These are phyloP conservation scores for Symbiodinium pilosum DNA, from an alignment of 73 alveolate genomes.

Conservation along the genomic window DNA sequence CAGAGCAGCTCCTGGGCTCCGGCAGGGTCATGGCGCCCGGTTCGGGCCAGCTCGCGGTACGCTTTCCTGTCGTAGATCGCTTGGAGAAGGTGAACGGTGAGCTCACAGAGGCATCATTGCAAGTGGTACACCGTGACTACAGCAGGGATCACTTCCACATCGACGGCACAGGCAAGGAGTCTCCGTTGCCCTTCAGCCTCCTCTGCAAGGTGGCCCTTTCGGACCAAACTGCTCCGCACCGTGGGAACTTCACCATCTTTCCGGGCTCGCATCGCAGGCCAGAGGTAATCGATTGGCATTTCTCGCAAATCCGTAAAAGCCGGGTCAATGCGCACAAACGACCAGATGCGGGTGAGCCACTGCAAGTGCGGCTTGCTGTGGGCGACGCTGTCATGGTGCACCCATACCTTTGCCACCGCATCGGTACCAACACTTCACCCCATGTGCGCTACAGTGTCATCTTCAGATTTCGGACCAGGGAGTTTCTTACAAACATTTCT, in stretches of 20 bases:
- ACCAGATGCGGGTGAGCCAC: neutral
- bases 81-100: neutral
- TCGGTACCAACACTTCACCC: neutral
- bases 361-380: neutral
- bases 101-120: neutral
- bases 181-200: neutral
- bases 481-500: neutral
- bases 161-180: neutral
- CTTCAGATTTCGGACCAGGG: neutral
- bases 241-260: neutral
- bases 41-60: neutral
- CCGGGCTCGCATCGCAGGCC: neutral
- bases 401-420: neutral
- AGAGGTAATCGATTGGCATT: neutral
- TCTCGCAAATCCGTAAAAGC: neutral
- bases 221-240: neutral
- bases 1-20: neutral
- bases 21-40: neutral
- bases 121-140: neutral
- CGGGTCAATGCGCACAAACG: neutral
- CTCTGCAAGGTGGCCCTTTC: neutral
- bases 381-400: neutral
- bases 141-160: neutral
- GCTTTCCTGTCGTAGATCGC: neutral
- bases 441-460: neutral